A percentile compares a stretch with the other conserved stretches of the same genome.
Evolutionary conservation across 805 yeast genomes (phyloP).

Genomic region (Kazachstania bromeliacearum): DNA sequence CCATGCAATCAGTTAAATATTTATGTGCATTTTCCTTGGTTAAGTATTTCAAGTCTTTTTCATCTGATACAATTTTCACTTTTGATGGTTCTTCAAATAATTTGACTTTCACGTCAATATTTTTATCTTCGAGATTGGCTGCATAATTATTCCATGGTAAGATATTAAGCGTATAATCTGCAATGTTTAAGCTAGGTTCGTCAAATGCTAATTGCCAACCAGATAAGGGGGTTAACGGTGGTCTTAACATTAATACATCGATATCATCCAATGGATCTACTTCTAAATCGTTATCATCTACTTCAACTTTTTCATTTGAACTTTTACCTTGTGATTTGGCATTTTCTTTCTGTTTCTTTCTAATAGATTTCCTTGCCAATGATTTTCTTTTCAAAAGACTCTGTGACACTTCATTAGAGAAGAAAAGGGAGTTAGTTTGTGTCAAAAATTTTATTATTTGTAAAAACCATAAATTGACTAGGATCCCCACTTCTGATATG

Average conservation of each 20-base stretch:
- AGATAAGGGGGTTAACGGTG: conserved; percentile 9
- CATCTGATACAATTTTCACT: conserved; percentile 10
- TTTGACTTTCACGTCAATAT: too few species aligned
- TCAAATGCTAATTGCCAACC: conserved; percentile 28
- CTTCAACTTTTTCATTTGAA: not conserved
- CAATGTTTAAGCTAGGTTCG: conserved; percentile 25
- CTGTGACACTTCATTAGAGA: conserved; percentile 20
- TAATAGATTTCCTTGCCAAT: conserved; percentile 7
- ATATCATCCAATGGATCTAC: conserved; percentile 13
- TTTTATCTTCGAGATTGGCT: too few species aligned
- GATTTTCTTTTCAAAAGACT: conserved; percentile 15
- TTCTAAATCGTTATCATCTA: not conserved
- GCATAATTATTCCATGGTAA: conserved; percentile 11
- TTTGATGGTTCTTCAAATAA: conserved; percentile 1
- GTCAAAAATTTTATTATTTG: conserved; percentile 17
- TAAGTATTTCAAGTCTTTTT: conserved; percentile 7
- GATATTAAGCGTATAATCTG: conserved; percentile 21
- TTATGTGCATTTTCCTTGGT: conserved; percentile 9
- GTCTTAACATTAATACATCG: conserved; percentile 24
- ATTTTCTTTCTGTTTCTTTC: conserved; percentile 1
- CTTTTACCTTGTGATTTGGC: not conserved
- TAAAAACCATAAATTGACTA: conserved; percentile 21
- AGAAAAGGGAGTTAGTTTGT: conserved; percentile 21
- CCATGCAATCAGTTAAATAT: conserved; percentile 18
- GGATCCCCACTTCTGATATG: conserved; percentile 16